phyloP scores from a whole-genome alignment of 306 rosid species.

The Corylus americana region DNA sequence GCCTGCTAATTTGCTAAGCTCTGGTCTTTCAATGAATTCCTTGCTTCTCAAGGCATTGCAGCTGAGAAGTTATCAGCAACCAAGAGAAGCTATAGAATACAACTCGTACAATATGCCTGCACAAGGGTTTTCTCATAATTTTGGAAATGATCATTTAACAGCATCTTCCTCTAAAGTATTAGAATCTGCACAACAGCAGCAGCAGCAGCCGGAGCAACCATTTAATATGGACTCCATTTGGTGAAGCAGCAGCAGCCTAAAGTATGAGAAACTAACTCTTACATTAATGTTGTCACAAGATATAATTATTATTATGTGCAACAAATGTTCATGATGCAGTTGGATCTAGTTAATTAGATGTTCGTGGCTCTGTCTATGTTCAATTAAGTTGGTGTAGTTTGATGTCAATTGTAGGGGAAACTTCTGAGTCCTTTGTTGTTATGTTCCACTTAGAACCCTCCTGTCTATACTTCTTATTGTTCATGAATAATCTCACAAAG shows the following conservation, averaged over 20 bases:
- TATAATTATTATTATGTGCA: not conserved
- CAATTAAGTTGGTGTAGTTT: not conserved
- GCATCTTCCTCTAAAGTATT: conserved; percentile 63
- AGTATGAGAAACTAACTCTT: conserved; percentile 29
- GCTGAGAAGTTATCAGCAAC: conserved; percentile 56
- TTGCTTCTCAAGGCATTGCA: conserved; percentile 90
- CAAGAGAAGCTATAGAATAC: conserved; percentile 35
- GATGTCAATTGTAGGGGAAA: not conserved
- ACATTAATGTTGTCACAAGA: not conserved
- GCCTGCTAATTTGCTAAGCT: conserved; percentile 54
- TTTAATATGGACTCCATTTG: conserved; percentile 91
- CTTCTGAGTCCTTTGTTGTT: not conserved
- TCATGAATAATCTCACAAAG: not conserved
- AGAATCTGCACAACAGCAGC: conserved; percentile 53
- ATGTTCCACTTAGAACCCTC: not conserved
- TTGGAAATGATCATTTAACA: conserved; percentile 44
- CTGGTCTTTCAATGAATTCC: conserved; percentile 62
- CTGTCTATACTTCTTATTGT: not conserved
- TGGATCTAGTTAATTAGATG: not conserved
- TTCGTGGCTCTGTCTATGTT: not conserved
- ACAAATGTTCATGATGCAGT: not conserved
- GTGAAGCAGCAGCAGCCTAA: conserved; percentile 42
- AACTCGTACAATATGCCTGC: conserved; percentile 28
- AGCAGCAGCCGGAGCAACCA: conserved; percentile 68
- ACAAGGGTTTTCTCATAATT: conserved; percentile 41